Percentiles rank a stretch among this genome's conserved stretches.
Evolutionary conservation across 2,329 filamentous ascomycete species (phyloP).

Genomic region (Ascocoryne sarcoides): DNA sequence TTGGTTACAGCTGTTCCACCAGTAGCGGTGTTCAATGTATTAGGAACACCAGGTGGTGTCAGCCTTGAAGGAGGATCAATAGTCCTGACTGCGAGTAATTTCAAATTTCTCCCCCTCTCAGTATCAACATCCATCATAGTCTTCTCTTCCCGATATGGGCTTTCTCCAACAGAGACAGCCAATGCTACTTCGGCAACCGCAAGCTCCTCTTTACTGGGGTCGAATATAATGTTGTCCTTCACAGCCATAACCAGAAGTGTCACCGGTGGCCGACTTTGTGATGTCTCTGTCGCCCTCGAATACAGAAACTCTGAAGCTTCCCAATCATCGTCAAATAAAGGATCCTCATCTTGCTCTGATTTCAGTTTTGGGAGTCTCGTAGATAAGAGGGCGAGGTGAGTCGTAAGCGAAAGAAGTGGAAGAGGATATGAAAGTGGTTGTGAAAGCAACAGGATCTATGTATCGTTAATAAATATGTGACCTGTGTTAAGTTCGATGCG

Average conservation of each 20-base stretch:
- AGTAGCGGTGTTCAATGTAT: conserved; percentile 50
- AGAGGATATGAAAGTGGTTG: conserved; percentile 87
- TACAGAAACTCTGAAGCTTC: conserved; percentile 73
- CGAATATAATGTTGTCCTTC: conserved; percentile 84
- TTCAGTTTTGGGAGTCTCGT: conserved; percentile 77
- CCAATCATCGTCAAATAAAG: conserved; percentile 98
- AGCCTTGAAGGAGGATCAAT: conserved; percentile 67
- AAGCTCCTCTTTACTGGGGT: conserved; percentile 84
- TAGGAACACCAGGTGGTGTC: conserved; percentile 62
- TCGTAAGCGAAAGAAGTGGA: conserved; percentile 84
- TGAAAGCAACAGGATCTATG: conserved; percentile 83
- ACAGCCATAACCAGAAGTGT: conserved; percentile 86
- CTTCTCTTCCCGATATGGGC: conserved; percentile 10
- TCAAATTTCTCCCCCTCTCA: conserved; percentile 35
- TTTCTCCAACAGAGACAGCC: conserved; percentile 67
- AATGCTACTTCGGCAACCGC: conserved; percentile 85
- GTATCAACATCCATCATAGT: conserved; percentile 34
- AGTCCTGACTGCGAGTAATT: conserved; percentile 60
- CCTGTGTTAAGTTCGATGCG: neutral
- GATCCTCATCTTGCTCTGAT: conserved; percentile 89
- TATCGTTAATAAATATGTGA: neutral
- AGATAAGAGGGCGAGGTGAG: conserved; percentile 83
- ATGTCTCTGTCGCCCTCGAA: conserved; percentile 20
- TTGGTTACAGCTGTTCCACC: conserved; percentile 32
- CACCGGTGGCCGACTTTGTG: conserved; percentile 60